A percentile compares a stretch with the other conserved stretches of the same genome.
Evolutionary conservation across 495 filamentous ascomycete species (phyloP).

Genomic region (Lophiostoma macrostomum): DNA sequence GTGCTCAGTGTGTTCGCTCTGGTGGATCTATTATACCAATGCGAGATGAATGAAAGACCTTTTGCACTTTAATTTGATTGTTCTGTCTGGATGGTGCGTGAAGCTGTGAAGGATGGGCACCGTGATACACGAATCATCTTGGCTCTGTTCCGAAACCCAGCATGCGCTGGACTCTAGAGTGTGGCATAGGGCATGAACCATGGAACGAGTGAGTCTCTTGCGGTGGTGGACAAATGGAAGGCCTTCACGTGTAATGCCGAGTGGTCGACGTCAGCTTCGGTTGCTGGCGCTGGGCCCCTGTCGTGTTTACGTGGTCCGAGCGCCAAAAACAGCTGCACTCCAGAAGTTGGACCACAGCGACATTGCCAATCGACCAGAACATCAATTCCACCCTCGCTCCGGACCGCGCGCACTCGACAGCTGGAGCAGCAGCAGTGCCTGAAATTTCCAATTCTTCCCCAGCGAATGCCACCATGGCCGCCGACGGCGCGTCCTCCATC

Average conservation of each 20-base stretch:
- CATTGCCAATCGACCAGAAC: neutral
- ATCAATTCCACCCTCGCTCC: slow-evolving; percentile 4
- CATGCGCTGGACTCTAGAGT: no score
- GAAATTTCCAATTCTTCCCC: neutral
- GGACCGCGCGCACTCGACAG: neutral
- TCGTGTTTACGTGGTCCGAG: slow-evolving; percentile 12
- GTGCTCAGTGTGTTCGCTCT: neutral
- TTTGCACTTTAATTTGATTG: neutral
- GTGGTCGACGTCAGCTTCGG: neutral
- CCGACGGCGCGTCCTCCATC: slow-evolving; percentile 68
- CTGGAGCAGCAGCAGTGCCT: neutral
- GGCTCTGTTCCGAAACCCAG: no score
- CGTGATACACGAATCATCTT: no score
- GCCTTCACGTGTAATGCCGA: slow-evolving; percentile 9
- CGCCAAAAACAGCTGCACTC: neutral
- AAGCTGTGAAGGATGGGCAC: no score
- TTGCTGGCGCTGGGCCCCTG: no score
- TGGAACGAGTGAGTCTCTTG: no score
- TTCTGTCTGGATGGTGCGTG: no score
- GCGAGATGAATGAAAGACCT: no score
- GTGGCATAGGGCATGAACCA: no score
- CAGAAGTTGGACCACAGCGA: neutral
- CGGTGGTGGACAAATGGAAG: no score
- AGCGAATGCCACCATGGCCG: slow-evolving; percentile 26
- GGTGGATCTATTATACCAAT: neutral